A percentile compares a stretch with the other conserved stretches of the same genome.
phyloP scores from a whole-genome alignment of 108 stramenopile species.

The Conticribra guillardii region DNA sequence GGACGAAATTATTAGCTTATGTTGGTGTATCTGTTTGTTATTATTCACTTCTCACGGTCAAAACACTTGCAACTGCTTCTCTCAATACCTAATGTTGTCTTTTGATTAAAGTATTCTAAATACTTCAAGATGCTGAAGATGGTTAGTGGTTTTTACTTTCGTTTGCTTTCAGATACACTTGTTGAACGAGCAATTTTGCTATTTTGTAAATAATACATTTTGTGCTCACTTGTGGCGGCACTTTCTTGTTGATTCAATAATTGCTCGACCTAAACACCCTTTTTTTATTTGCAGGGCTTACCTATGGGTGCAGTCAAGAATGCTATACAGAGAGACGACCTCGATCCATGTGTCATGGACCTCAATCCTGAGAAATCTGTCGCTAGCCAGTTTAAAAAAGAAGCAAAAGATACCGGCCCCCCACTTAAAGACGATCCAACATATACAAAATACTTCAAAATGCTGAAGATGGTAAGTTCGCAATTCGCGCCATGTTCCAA shows the following conservation, averaged over 20 bases:
- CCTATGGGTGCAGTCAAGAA: slow-evolving; percentile 78
- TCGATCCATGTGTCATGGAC: slow-evolving; percentile 65
- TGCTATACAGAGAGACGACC: slow-evolving; percentile 69
- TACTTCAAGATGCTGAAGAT: slow-evolving; percentile 80
- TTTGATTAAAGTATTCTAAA: slow-evolving; percentile 37
- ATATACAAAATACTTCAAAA: slow-evolving; percentile 74
- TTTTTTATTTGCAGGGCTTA: slow-evolving; percentile 70
- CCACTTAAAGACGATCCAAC: slow-evolving; percentile 78
- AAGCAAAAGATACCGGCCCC: slow-evolving; percentile 53
- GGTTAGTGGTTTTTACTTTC: slow-evolving; percentile 15
- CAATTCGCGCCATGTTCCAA: no score
- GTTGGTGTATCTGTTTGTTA: slow-evolving; percentile 60
- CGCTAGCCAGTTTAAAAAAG: slow-evolving; percentile 46
- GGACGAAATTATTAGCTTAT: slow-evolving; percentile 36
- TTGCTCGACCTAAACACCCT: no score
- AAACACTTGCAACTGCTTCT: no score
- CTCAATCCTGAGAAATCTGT: slow-evolving; percentile 60
- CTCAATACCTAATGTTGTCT: neutral
- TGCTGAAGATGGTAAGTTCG: slow-evolving; percentile 58
- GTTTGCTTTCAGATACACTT: neutral
- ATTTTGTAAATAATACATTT: no score
- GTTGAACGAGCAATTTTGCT: neutral
- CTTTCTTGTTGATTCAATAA: no score
- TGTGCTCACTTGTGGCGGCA: no score
- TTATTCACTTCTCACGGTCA: no score